phyloP scores from a whole-genome alignment of 306 rosid species.

The Alnus glutinosa region DNA sequence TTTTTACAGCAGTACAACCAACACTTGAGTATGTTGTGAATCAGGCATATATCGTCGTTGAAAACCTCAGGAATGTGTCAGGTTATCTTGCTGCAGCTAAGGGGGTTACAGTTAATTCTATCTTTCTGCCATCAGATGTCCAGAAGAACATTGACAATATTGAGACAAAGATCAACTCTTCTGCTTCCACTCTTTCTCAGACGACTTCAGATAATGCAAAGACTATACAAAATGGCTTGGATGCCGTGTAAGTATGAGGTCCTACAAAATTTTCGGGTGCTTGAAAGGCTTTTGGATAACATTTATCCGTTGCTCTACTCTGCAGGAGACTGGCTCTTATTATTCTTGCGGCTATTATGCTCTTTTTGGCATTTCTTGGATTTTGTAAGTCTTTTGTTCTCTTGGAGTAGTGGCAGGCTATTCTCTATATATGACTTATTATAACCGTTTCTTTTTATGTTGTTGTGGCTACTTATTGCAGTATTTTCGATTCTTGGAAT shows the following conservation, averaged over 20 bases:
- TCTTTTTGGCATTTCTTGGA: constrained; percentile 80
- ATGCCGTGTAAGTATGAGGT: constrained; percentile 50
- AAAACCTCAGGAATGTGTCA: constrained; percentile 67
- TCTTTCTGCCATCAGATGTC: constrained; percentile 68
- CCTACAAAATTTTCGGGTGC: not conserved
- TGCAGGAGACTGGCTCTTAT: constrained; percentile 76
- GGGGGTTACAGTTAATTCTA: constrained; percentile 62
- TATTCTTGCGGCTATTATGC: constrained; percentile 75
- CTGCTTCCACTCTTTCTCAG: constrained; percentile 56
- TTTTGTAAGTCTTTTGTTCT: constrained; percentile 56
- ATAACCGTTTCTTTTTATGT: constrained; percentile 8
- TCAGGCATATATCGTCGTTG: constrained; percentile 57
- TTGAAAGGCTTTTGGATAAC: not conserved
- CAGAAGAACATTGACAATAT: constrained; percentile 62
- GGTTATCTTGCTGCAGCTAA: constrained; percentile 74
- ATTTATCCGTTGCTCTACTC: not conserved
- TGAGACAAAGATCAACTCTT: constrained; percentile 48
- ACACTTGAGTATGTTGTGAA: constrained; percentile 51
- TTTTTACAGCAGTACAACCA: constrained; percentile 58
- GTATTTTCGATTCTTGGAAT: constrained; percentile 80
- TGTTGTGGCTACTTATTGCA: constrained; percentile 35
- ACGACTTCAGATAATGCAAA: constrained; percentile 52
- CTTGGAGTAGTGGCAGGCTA: constrained; percentile 15
- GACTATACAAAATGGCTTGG: constrained; percentile 51
- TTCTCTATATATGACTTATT: not conserved